These are phyloP conservation scores for Nicotiana sylvestris DNA, from an alignment of 257 asterid species.

Conservation along the genomic window DNA sequence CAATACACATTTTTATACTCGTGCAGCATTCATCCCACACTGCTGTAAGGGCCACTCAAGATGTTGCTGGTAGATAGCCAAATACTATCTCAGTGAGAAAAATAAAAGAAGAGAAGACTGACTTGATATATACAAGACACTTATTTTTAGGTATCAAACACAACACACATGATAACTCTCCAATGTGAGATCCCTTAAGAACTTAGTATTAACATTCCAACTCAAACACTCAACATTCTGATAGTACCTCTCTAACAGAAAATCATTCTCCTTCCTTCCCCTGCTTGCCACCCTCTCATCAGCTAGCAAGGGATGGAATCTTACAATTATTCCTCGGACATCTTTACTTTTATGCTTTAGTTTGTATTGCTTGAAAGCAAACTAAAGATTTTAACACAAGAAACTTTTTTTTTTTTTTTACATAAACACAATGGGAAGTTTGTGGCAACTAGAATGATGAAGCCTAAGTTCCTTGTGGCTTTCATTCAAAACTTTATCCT, in stretches of 20 bases:
- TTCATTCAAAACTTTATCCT: no score
- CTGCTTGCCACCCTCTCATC: background rate
- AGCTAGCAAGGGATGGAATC: background rate
- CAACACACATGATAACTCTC: background rate
- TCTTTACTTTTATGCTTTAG: background rate
- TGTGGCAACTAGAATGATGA: background rate
- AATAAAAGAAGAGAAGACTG: background rate
- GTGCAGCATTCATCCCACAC: background rate
- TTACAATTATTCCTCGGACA: background rate
- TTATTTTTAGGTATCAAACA: background rate
- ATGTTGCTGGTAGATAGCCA: background rate
- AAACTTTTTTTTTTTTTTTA: no score
- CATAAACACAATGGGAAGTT: background rate
- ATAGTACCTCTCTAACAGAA: background rate
- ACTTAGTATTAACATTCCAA: background rate
- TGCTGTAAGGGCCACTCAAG: background rate
- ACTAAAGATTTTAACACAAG: background rate
- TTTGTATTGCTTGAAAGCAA: background rate
- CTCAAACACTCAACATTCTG: background rate
- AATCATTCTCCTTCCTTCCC: background rate
- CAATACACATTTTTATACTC: background rate
- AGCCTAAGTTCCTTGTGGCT: no score
- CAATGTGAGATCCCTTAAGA: background rate
- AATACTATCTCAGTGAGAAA: background rate
- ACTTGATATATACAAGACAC: background rate